Percentiles rank a stretch among this genome's conserved stretches.
Evolutionary conservation across 192 early-diverging fungal species (phyloP).

Genomic region (Phlyctochytrium arcticum): DNA sequence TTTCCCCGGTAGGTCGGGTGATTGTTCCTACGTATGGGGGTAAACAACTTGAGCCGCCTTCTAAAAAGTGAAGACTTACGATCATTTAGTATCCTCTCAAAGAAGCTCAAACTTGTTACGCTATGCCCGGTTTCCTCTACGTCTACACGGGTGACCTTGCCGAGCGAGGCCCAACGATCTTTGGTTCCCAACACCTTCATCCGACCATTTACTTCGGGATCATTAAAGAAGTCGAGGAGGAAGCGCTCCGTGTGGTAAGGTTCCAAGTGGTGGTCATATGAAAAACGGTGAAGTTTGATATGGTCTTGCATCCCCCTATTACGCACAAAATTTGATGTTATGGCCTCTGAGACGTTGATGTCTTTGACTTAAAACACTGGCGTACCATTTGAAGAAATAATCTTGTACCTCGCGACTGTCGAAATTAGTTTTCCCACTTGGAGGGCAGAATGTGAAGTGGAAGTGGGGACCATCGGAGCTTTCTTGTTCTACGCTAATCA

Average conservation of each 20-base stretch:
- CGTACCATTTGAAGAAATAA: slow-evolving; percentile 44
- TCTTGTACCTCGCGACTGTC: slow-evolving; percentile 37
- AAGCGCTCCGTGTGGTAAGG: slow-evolving; percentile 37
- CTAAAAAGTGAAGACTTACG: not conserved
- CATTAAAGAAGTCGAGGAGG: slow-evolving; percentile 44
- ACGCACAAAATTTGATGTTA: not conserved
- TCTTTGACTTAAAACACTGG: not conserved
- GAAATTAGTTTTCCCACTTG: no score
- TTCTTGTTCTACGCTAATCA: no score
- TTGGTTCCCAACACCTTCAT: slow-evolving; percentile 29
- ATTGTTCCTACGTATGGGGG: slow-evolving; percentile 9
- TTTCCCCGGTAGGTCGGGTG: slow-evolving; percentile 37
- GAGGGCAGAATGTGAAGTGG: no score
- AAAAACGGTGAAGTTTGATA: slow-evolving; percentile 39
- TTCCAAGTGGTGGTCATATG: slow-evolving; percentile 34
- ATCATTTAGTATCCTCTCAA: slow-evolving; percentile 37
- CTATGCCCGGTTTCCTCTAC: slow-evolving; percentile 32
- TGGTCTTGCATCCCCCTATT: slow-evolving; percentile 47
- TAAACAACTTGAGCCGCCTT: not conserved
- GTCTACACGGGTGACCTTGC: slow-evolving; percentile 33
- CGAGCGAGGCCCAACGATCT: slow-evolving; percentile 43
- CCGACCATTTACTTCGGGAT: slow-evolving; percentile 26
- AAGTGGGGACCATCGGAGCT: no score
- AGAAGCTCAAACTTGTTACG: slow-evolving; percentile 40
- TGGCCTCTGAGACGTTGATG: not conserved